Conservation (phyloP, 116 monocot species). For the Iris pallida region DNA sequence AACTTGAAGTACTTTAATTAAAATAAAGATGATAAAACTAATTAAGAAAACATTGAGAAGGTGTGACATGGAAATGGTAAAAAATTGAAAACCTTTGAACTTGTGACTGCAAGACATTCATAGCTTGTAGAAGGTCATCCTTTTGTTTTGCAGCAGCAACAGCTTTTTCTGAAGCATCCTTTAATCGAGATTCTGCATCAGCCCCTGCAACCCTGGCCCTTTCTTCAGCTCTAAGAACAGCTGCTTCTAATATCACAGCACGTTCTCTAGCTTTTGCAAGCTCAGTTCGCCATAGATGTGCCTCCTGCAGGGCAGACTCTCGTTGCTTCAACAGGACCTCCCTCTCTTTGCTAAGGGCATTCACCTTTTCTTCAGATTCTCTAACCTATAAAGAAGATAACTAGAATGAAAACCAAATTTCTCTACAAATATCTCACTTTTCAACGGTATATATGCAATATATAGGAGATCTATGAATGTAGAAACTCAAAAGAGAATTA, state of each 20-base stretch:
- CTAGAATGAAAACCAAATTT: not conserved
- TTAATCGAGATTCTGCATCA: constrained; percentile 55
- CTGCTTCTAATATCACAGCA: constrained; percentile 84
- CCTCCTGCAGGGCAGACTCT: constrained; percentile 84
- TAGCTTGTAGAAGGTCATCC: constrained; percentile 71
- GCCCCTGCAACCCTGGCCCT: constrained; percentile 70
- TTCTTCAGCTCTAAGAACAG: constrained; percentile 88
- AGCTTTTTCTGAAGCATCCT: constrained; percentile 58
- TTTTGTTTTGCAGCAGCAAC: constrained; percentile 58
- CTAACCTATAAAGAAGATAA: constrained; percentile 37
- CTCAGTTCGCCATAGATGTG: constrained; percentile 87
- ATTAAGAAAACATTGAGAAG: not conserved
- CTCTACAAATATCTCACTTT: not conserved
- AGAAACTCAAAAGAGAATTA: not conserved
- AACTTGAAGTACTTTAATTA: too few species aligned
- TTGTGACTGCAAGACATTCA: constrained; percentile 76
- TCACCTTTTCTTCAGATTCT: constrained; percentile 68
- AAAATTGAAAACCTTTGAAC: constrained; percentile 61
- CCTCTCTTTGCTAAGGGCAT: constrained; percentile 45
- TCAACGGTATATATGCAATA: not conserved
- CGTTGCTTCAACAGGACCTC: constrained; percentile 67
- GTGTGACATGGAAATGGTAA: not conserved
- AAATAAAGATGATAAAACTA: too few species aligned
- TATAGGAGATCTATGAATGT: not conserved
- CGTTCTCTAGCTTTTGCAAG: constrained; percentile 92